Conservation (phyloP, 2,329 filamentous ascomycete species). For the Alternaria brassicae region DNA sequence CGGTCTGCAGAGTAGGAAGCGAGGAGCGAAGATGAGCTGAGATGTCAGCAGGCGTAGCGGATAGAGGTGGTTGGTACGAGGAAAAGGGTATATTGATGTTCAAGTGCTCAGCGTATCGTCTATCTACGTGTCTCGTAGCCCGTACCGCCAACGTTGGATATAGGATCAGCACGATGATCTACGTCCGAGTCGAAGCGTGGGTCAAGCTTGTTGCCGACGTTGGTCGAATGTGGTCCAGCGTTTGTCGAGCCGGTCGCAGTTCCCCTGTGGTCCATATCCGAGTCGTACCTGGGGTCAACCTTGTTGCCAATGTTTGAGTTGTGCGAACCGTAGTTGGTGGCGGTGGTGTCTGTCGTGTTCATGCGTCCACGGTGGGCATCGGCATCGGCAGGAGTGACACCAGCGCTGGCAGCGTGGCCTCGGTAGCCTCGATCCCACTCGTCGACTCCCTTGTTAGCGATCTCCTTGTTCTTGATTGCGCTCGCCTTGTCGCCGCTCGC, state of each 20-base stretch:
- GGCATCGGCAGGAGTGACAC: slow-evolving; percentile 34
- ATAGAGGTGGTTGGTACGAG: neutral
- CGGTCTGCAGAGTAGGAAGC: slow-evolving; percentile 1
- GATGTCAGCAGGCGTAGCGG: slow-evolving; percentile 9
- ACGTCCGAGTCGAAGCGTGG: slow-evolving; percentile 40
- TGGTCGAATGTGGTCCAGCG: slow-evolving; percentile 37
- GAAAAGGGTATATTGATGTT: slow-evolving; percentile 27
- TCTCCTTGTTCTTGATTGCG: slow-evolving; percentile 40
- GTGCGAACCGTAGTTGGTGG: slow-evolving; percentile 45
- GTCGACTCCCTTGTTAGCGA: slow-evolving; percentile 43
- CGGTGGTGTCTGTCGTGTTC: slow-evolving; percentile 28
- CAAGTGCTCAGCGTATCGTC: slow-evolving; percentile 4
- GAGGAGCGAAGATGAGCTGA: slow-evolving; percentile 6
- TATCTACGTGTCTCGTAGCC: slow-evolving; percentile 27
- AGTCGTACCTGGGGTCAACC: slow-evolving; percentile 43
- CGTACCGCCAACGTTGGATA: slow-evolving; percentile 20
- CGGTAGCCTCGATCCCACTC: slow-evolving; percentile 47
- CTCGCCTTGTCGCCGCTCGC: slow-evolving; percentile 40
- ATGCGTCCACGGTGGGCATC: slow-evolving; percentile 34
- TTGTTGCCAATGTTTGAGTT: slow-evolving; percentile 43
- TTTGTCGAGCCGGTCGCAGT: slow-evolving; percentile 32
- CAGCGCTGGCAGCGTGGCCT: slow-evolving; percentile 39
- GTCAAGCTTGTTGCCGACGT: slow-evolving; percentile 45
- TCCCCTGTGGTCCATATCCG: slow-evolving; percentile 31
- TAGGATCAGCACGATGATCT: slow-evolving; percentile 24